Base-by-base conservation (phyloP, 768 basidiomycete species). In the Suillus decipiens region DNA sequence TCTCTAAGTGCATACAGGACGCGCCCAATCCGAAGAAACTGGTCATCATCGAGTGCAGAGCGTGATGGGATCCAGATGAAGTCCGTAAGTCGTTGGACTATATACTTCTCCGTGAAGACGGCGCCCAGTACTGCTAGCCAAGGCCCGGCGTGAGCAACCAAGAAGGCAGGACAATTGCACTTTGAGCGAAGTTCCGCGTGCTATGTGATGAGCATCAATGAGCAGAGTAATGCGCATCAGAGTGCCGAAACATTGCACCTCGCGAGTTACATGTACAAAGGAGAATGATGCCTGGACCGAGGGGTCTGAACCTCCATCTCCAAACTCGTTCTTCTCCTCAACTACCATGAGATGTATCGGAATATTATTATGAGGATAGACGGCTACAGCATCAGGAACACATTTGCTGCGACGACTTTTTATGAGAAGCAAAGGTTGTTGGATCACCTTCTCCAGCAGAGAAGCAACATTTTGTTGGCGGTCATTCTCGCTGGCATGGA, bases 11-110 rank as follows among this genome's bases (percentile, higher is more conserved):
- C 69, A 60, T 69, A 64, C 17, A 78, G 34, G 45, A 70, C 34
- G 4, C 65, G 66, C 11, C 67, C 70, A 53, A 72, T 60, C 41
- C 59, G 67, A 48, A 15, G 5, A 17, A 0, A 59, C 7, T 67
- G 71, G 3, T 28, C 15, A 12, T 72, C 68, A 17, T 75, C 68
- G 14, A 56, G 43, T 14, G 59, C 42, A 58, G 67, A 65, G 50
- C 58, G 64, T 37, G 28, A 2, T 15, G 68, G 73, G n/a, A 75
- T 10, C 71, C 72, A 76, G 3, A 72, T 36, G 36, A 72, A 66
- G 39, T 77, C 78, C 0, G 75, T 78, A 17, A 79, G 73, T n/a
- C 64, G 64, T 48, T 78, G 76, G 24, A 77, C 69, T 12, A 80
- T 64, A 48, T 69, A 69, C 1, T 61, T 59, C 39, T 66, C 53